Conservation (phyloP, 768 basidiomycete species). For the Cystobasidium ongulense region DNA sequence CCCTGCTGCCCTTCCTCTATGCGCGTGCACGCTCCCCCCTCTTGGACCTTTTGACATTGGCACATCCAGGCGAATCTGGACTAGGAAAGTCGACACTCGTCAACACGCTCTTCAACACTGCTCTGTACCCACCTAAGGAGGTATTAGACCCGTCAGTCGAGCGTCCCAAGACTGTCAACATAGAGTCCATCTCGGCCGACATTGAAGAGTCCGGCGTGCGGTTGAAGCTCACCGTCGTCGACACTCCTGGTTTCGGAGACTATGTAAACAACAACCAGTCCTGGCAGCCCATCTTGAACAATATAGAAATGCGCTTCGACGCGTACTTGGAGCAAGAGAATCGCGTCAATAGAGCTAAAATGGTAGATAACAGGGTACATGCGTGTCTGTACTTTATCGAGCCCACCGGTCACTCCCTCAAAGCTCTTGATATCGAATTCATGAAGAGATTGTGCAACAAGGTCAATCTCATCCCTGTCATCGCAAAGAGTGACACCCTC, state of each 20-base stretch:
- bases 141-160: conserved; percentile 76
- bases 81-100: conserved; percentile 97
- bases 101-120: conserved; percentile 97
- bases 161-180: conserved; percentile 83
- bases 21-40: conserved; percentile 13
- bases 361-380: conserved; percentile 93
- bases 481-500: conserved; percentile 95
- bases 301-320: conserved; percentile 96
- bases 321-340: conserved; percentile 98
- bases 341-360: conserved; percentile 86
- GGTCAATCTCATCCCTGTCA: conserved; percentile 97
- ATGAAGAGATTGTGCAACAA: conserved; percentile 95
- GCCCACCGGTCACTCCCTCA: conserved; percentile 96
- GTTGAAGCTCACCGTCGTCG: conserved; percentile 94
- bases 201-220: conserved; percentile 98
- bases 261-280: conserved; percentile 99
- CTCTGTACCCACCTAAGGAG: conserved; percentile 82
- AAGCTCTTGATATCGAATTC: conserved; percentile 97
- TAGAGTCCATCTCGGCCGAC: conserved; percentile 99
- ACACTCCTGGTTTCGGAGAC: conserved; percentile 97
- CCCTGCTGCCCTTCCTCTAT: conserved; percentile 36
- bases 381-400: conserved; percentile 99
- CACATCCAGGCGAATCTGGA: conserved; percentile 70
- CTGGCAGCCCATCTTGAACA: conserved; percentile 97
- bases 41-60: background rate